Percentiles rank a stretch among this genome's conserved stretches.
Conservation (phyloP, 345 rosid genomes). For the Viola odorata region DNA sequence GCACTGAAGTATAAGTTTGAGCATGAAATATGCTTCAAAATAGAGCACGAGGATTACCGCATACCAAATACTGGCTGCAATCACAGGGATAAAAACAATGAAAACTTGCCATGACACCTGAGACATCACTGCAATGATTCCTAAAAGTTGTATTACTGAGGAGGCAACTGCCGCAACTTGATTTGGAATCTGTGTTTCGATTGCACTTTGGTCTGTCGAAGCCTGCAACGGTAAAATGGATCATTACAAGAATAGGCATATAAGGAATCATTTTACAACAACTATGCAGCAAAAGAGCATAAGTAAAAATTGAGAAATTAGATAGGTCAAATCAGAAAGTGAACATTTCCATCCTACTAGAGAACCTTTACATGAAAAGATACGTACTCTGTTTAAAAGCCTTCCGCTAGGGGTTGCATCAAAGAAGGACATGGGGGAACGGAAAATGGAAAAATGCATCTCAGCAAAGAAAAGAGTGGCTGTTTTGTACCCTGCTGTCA, state of each 20-base stretch:
- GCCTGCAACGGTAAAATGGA: slow-evolving; percentile 37
- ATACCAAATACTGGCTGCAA: slow-evolving; percentile 59
- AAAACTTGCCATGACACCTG: slow-evolving; percentile 82
- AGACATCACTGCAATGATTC: slow-evolving; percentile 68
- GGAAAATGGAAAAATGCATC: slow-evolving; percentile 63
- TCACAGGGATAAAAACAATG: slow-evolving; percentile 59
- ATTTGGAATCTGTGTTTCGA: slow-evolving; percentile 46
- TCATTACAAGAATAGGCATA: too few relatives aligned
- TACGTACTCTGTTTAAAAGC: slow-evolving; percentile 54
- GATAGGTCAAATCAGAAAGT: not conserved
- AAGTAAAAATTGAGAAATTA: too few relatives aligned
- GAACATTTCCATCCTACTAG: not conserved
- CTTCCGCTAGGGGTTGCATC: slow-evolving; percentile 85
- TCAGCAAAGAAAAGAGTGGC: slow-evolving; percentile 62
- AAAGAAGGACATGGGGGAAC: slow-evolving; percentile 74
- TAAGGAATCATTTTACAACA: too few relatives aligned
- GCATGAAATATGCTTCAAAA: not conserved
- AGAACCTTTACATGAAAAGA: too few relatives aligned
- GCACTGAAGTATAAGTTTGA: not conserved
- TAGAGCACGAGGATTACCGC: slow-evolving; percentile 43
- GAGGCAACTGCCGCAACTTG: slow-evolving; percentile 41
- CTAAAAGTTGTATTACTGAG: slow-evolving; percentile 52
- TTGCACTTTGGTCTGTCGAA: slow-evolving; percentile 72
- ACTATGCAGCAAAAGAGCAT: too few relatives aligned
- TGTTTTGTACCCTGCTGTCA: slow-evolving; percentile 56